A percentile compares a stretch with the other conserved stretches of the same genome.
These are phyloP conservation scores for Aspergillus udagawae DNA, from an alignment of 2,329 filamentous ascomycete genomes.

Conservation along the genomic window DNA sequence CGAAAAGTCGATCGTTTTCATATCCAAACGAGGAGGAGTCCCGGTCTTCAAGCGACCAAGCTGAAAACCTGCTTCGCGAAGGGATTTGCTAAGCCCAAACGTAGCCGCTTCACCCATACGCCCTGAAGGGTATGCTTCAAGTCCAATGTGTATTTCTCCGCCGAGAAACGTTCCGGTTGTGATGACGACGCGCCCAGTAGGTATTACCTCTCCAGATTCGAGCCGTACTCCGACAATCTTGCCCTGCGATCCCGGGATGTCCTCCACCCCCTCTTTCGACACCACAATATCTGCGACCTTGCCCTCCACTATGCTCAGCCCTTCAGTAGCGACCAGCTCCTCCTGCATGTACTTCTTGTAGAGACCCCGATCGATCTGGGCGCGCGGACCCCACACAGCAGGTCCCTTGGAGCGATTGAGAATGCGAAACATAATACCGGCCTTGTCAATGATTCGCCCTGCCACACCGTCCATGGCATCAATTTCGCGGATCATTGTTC, in stretches of 20 bases:
- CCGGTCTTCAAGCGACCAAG: conserved; percentile 92
- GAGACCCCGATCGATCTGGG: conserved; percentile 87
- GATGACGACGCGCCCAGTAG: conserved; percentile 79
- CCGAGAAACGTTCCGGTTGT: conserved; percentile 95
- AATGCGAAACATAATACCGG: conserved; percentile 88
- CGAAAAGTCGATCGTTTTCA: conserved; percentile 74
- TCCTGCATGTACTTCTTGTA: conserved; percentile 90
- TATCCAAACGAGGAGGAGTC: conserved; percentile 82
- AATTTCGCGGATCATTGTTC: conserved; percentile 90
- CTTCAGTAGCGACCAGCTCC: conserved; percentile 73
- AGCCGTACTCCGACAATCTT: conserved; percentile 81
- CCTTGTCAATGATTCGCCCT: conserved; percentile 84
- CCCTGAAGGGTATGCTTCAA: conserved; percentile 79
- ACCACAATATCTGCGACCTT: conserved; percentile 91
- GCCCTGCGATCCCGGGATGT: conserved; percentile 53
- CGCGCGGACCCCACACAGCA: conserved; percentile 93
- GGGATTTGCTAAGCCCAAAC: conserved; percentile 84
- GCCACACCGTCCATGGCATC: conserved; percentile 91
- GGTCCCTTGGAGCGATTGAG: conserved; percentile 87
- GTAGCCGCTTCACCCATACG: conserved; percentile 93
- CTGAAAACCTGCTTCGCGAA: conserved; percentile 82
- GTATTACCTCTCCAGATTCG: conserved; percentile 80
- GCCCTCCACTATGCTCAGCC: conserved; percentile 74
- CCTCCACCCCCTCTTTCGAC: conserved; percentile 51
- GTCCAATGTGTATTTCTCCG: conserved; percentile 92